phyloP scores from a whole-genome alignment of 139 green algal genomes.

The Chlamydomonas sp. region DNA sequence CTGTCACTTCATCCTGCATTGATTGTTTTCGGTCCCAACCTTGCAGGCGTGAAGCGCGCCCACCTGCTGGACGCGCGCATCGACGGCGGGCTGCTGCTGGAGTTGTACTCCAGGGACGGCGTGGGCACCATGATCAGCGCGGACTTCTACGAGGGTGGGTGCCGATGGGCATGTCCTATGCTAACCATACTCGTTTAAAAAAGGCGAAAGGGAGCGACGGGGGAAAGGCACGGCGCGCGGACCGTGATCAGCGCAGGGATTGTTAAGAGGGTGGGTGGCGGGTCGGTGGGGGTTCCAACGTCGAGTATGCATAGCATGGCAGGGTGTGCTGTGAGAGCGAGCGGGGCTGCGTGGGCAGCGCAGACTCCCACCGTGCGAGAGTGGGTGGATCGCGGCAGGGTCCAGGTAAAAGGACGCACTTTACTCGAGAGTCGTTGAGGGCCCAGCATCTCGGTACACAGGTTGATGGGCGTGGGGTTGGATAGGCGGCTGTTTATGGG shows the following conservation, averaged over 20 bases:
- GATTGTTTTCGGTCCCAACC: background rate
- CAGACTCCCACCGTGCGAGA: conserved; percentile 81
- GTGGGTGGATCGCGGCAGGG: too few relatives aligned
- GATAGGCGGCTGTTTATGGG: too few relatives aligned
- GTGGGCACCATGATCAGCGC: conserved; percentile 93
- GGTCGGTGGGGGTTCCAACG: too few relatives aligned
- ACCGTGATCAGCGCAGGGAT: conserved; percentile 89
- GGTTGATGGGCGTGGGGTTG: too few relatives aligned
- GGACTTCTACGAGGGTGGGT: conserved; percentile 90
- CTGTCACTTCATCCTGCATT: background rate
- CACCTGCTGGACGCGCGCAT: conserved; percentile 84
- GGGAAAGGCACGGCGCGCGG: conserved; percentile 61
- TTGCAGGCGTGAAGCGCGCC: conserved; percentile 73
- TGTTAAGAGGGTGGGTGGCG: conserved; percentile 79
- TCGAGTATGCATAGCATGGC: conserved; percentile 57
- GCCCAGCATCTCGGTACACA: too few relatives aligned
- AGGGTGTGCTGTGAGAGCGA: conserved; percentile 94
- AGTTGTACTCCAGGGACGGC: conserved; percentile 96
- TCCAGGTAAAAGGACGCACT: too few relatives aligned
- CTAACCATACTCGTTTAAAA: too few relatives aligned
- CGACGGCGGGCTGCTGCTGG: conserved; percentile 88
- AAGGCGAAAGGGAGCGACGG: too few relatives aligned
- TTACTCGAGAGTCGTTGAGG: too few relatives aligned
- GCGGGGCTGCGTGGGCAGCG: conserved; percentile 87
- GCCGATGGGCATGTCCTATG: background rate